These are phyloP conservation scores for Calonectria crousiana DNA, from an alignment of 2,329 filamentous ascomycete species.

Conservation along the genomic window DNA sequence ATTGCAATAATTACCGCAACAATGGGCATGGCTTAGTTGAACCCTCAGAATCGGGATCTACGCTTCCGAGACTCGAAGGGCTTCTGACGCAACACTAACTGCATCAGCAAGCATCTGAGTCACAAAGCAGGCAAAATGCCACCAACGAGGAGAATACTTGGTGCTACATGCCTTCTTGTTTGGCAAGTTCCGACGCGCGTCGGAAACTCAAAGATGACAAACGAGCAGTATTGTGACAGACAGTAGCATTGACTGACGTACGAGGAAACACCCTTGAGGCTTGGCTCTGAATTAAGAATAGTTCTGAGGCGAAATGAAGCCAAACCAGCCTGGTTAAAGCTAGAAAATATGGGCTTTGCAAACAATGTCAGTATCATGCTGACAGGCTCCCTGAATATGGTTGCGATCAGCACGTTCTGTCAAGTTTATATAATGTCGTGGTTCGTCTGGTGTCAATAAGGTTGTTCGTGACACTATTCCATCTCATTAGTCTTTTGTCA, in stretches of 20 bases:
- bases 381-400: background rate
- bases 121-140: background rate
- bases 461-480: constrained; percentile 27
- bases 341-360: background rate
- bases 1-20: too few relatives aligned
- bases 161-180: background rate
- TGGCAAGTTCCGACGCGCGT: constrained; percentile 16
- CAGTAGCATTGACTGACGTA: constrained; percentile 10
- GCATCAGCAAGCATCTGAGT: background rate
- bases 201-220: constrained; percentile 1
- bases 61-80: constrained; percentile 38
- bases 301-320: constrained; percentile 5
- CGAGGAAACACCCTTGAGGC: constrained; percentile 21
- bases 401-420: background rate
- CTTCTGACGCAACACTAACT: constrained; percentile 19
- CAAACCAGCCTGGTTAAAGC: background rate
- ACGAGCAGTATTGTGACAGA: constrained; percentile 4
- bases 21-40: background rate
- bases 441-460: constrained; percentile 27
- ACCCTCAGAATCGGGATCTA: constrained; percentile 37
- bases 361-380: background rate
- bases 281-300: constrained; percentile 15
- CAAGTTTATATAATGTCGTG: constrained; percentile 38
- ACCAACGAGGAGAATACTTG: constrained; percentile 1
- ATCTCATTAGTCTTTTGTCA: constrained; percentile 27